Evolutionary conservation across 1,284 basidiomycete genomes (phyloP), one percentile per base, ranked within the genome.

Genomic region (Irpex lacteus): DNA sequence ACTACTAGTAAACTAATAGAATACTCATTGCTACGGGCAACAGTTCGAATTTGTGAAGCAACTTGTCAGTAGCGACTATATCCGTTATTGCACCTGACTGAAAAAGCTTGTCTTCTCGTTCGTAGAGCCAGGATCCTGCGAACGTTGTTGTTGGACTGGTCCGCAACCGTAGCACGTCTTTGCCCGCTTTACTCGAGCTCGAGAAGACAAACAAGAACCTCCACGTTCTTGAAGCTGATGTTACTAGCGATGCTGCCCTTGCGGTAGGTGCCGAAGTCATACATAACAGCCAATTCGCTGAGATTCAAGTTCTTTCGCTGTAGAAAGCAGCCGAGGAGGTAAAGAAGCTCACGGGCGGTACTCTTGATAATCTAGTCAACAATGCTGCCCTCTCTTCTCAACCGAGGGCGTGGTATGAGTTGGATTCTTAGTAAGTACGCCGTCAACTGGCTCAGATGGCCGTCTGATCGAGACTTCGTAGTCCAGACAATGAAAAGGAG

Each of bases 351-450:
- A 73, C 71, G 1, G 71, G 70, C 19, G 74, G 74, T 15, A 68
- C 62, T 9, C 66, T 76, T 38, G 72, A 76, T 63, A 68, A 70
- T 19, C 64, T 76, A 11, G 72, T 76, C 53, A 75, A 74, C 64
- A 74, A 74, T 60, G 74, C 69, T 2, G 73, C 70, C 5, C 60
- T 61, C 19, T 34, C 70, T 3, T 60, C 38, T 5, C 4, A 15
- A 13, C 49, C 57, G 9, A 52, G 63, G 18, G 7, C 13, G 9
- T 47, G 47, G 7, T 63, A 59, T 21, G 49, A 56, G 7, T 40
- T 61, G 1, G 64, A 63, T 18, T 37, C 8, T 34, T 65, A 66
- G 63, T 64, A 52, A 38, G 67, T 44, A 9, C 34, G n/a, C 26
- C 34, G 7, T 52, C 2, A n/a, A 32, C 7, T 18, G 18, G 26